phyloP scores from a whole-genome alignment of 441 rosid species.

The Populus hybrid region DNA sequence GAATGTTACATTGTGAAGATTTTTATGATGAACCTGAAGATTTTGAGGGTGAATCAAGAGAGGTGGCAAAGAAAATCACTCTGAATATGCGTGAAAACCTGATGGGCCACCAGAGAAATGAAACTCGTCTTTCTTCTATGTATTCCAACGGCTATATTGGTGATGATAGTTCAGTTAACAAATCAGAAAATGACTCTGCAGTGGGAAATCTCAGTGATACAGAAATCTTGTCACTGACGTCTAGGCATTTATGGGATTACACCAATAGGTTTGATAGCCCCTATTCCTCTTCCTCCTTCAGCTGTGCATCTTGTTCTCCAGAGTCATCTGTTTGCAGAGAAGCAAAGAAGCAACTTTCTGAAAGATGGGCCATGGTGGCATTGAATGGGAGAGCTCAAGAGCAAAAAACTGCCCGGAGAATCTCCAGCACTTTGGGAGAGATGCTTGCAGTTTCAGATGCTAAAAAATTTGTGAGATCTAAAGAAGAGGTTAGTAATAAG shows the following conservation, averaged over 20 bases:
- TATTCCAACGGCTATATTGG: conserved; percentile 78
- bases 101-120: conserved; percentile 63
- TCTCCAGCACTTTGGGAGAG: conserved; percentile 95
- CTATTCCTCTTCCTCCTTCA: conserved; percentile 63
- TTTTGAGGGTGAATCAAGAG: conserved; percentile 51
- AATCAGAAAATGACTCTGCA: conserved; percentile 61
- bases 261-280: conserved; percentile 70
- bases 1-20: conserved; percentile 31
- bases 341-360: conserved; percentile 91
- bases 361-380: conserved; percentile 95
- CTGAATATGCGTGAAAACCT: conserved; percentile 43
- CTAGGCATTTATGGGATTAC: conserved; percentile 85
- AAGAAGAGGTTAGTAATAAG: conserved; percentile 30
- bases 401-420: conserved; percentile 48
- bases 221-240: conserved; percentile 72
- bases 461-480: conserved; percentile 37
- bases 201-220: conserved; percentile 70
- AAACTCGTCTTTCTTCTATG: conserved; percentile 68
- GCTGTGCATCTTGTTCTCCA: conserved; percentile 73
- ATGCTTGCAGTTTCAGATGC: conserved; percentile 91
- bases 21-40: conserved; percentile 48
- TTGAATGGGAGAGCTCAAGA: conserved; percentile 50
- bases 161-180: conserved; percentile 76
- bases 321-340: conserved; percentile 95
- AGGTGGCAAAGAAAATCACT: conserved; percentile 58